phyloP scores from a whole-genome alignment of 2,329 filamentous ascomycete genomes.

The Cladosporium sp. region DNA sequence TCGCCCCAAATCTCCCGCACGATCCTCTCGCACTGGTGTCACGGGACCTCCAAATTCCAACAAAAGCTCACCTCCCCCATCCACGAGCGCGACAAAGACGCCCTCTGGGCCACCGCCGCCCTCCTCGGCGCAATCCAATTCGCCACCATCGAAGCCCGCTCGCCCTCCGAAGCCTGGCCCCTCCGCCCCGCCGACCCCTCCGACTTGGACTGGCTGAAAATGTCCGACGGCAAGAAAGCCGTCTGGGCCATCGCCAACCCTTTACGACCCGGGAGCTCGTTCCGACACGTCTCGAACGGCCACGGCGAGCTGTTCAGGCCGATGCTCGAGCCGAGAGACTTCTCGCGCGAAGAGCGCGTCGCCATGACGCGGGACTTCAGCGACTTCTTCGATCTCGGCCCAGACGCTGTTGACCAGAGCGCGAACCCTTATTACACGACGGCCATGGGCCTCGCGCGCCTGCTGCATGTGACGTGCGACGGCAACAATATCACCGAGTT shows the following conservation, averaged over 20 bases:
- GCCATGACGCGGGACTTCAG: conserved; percentile 6
- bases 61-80: conserved; percentile 34
- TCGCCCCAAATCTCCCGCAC: conserved; percentile 25
- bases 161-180: conserved; percentile 50
- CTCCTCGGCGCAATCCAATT: conserved; percentile 44
- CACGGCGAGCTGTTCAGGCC: background rate
- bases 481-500: conserved; percentile 41
- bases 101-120: conserved; percentile 41
- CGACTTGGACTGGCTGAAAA: conserved; percentile 54
- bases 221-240: conserved; percentile 51
- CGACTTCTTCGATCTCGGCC: conserved; percentile 14
- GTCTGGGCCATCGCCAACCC: conserved; percentile 50
- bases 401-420: conserved; percentile 12
- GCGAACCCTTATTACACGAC: conserved; percentile 27
- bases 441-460: conserved; percentile 30
- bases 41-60: conserved; percentile 45
- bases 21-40: conserved; percentile 43
- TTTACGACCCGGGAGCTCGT: conserved; percentile 42
- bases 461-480: conserved; percentile 32
- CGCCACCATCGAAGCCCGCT: conserved; percentile 38
- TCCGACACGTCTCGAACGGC: conserved; percentile 25
- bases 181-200: conserved; percentile 37
- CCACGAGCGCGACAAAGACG: conserved; percentile 39
- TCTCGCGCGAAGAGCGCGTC: conserved; percentile 12
- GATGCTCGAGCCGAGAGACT: conserved; percentile 4